A percentile compares a stretch with the other conserved stretches of the same genome.
phyloP scores from a whole-genome alignment of 495 filamentous ascomycete species.

The Xylaria nigripes region DNA sequence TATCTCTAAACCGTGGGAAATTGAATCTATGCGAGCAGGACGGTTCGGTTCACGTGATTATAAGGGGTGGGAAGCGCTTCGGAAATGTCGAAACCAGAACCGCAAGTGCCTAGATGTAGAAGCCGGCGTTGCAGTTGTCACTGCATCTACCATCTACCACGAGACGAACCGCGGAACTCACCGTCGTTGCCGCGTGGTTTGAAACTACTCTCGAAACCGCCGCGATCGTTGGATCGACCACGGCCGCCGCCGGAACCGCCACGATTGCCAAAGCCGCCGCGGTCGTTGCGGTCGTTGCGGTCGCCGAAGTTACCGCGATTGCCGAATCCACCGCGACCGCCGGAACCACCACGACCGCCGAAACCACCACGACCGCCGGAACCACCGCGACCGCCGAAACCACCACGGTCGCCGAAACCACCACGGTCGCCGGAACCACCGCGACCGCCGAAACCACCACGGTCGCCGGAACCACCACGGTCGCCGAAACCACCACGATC shows the following conservation, averaged over 20 bases:
- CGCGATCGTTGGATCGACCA: conserved; percentile 15
- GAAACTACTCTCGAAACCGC: conserved; percentile 1
- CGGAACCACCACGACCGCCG: background rate
- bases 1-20: background rate
- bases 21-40: background rate
- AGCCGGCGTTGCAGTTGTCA: background rate
- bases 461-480: background rate
- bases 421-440: background rate
- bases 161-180: background rate
- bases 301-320: background rate
- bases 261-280: conserved; percentile 13
- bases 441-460: background rate
- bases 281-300: conserved; percentile 9
- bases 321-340: background rate
- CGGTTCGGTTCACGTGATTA: background rate
- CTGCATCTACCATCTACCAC: background rate
- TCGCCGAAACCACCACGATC: background rate
- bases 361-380: background rate
- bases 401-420: background rate
- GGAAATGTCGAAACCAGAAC: background rate
- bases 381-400: background rate
- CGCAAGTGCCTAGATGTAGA: background rate
- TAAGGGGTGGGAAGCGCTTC: background rate
- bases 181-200: background rate
- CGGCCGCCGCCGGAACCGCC: conserved; percentile 12